Base-by-base conservation (phyloP, 1,284 basidiomycete species). In the Crepidotus sp. region DNA sequence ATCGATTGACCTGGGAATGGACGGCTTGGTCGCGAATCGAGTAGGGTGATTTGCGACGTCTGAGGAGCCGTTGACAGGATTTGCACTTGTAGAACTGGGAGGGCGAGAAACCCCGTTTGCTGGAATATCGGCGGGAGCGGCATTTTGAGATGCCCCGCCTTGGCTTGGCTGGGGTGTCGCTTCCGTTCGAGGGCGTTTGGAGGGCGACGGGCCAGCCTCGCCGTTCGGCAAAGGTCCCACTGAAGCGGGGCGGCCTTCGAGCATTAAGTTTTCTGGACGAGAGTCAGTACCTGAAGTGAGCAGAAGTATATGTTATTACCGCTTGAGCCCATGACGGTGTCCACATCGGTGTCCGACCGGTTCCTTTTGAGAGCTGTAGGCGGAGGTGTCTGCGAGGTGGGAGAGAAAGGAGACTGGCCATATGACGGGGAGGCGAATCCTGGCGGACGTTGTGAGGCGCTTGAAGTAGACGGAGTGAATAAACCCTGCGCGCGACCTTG, bases 401-500 rank as follows among this genome's bases (percentile, higher is more conserved):
- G 67, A 46, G 67, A 67, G 49, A 69, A 68, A 35, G 72, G 65
- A 36, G 74, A 70, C 53, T 68, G 70, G 34, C 65, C 67, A 46
- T 62, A 64, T 7, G 48, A 46, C 13, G 67, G 65, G 14, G 67
- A 65, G 24, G 55, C 58, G 39, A 65, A 65, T 15, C 65, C 59
- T 60, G 65, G 55, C 56, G 64, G 54, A 33, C 61, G 54, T 42
- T 61, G 57, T 47, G 61, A 57, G 42, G 61, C 43, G 54, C 64
- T 54, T 38, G 84, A 80, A 10, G 83, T 86, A 17, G 83, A 84
- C 3, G 83, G 83, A 9, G 85, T 87, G 59, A 88, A 87, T 19
- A 89, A 70, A 40, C 86, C 86, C 66, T 89, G 84, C 0, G 86
- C 85, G 42, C 85, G 78, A 45, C 86, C 86, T 69, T 90, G 84